Conservation (phyloP, 208 protist species). For the Tritrichomonas musculus region DNA sequence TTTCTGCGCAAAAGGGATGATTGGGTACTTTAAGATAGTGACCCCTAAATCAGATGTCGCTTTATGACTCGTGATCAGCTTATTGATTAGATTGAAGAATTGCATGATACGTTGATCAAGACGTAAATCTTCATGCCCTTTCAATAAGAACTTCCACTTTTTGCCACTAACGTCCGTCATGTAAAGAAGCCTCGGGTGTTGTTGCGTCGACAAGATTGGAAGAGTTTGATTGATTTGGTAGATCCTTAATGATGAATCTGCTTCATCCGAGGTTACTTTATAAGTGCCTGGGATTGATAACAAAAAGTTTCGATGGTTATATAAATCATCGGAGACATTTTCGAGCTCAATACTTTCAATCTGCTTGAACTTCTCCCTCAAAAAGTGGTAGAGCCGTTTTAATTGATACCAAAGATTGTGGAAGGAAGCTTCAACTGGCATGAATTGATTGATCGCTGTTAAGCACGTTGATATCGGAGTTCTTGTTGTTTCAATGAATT, state of each 20-base stretch:
- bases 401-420: background rate
- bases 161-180: background rate
- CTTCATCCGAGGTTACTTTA: too few species aligned
- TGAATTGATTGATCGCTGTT: background rate
- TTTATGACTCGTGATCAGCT: background rate
- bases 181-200: background rate
- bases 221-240: background rate
- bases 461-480: background rate
- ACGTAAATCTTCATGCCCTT: slow-evolving; percentile 36
- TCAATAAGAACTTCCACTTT: slow-evolving; percentile 13
- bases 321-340: background rate
- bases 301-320: background rate
- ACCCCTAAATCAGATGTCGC: background rate
- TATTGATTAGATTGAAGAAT: slow-evolving; percentile 29
- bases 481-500: background rate
- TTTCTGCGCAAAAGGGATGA: background rate
- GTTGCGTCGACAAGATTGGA: background rate
- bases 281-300: background rate
- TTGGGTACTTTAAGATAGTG: background rate
- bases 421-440: background rate
- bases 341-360: background rate
- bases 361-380: background rate
- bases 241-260: too few species aligned
- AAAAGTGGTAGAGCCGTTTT: background rate
- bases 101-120: slow-evolving; percentile 34